phyloP scores from a whole-genome alignment of 148 eudicot species.

The Euryodendron excelsum region DNA sequence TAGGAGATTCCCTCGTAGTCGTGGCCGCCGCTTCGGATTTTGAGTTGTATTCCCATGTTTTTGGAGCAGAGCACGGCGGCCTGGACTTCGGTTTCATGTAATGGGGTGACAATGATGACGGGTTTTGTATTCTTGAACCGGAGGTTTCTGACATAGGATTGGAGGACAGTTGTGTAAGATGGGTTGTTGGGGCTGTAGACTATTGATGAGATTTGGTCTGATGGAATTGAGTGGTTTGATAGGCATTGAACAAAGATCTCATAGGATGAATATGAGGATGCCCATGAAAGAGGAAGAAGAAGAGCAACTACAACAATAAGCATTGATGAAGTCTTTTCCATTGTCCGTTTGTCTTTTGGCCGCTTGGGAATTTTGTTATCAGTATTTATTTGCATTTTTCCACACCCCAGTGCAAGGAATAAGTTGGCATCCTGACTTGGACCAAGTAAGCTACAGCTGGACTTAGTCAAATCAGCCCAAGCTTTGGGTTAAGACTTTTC shows the following conservation, averaged over 20 bases:
- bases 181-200: conserved; percentile 26
- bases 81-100: conserved; percentile 25
- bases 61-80: conserved; percentile 29
- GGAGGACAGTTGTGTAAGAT: conserved; percentile 17
- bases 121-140: conserved; percentile 34
- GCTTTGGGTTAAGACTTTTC: not conserved
- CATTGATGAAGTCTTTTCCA: not conserved
- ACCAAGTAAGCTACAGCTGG: too few species aligned
- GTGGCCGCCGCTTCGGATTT: conserved; percentile 46
- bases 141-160: conserved; percentile 30
- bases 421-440: too few species aligned
- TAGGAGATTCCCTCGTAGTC: conserved; percentile 44
- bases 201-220: not conserved
- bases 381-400: too few species aligned
- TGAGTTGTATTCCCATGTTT: conserved; percentile 21
- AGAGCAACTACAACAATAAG: too few species aligned
- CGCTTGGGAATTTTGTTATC: too few species aligned
- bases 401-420: too few species aligned
- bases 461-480: not conserved
- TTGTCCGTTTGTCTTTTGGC: not conserved
- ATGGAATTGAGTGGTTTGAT: conserved; percentile 6
- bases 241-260: conserved; percentile 17
- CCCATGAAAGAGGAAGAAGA: not conserved
- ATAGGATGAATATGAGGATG: not conserved
- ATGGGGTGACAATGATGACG: conserved; percentile 28